These are phyloP conservation scores for Clarireedia monteithiana DNA, from an alignment of 2,329 filamentous ascomycete genomes.

Conservation along the genomic window DNA sequence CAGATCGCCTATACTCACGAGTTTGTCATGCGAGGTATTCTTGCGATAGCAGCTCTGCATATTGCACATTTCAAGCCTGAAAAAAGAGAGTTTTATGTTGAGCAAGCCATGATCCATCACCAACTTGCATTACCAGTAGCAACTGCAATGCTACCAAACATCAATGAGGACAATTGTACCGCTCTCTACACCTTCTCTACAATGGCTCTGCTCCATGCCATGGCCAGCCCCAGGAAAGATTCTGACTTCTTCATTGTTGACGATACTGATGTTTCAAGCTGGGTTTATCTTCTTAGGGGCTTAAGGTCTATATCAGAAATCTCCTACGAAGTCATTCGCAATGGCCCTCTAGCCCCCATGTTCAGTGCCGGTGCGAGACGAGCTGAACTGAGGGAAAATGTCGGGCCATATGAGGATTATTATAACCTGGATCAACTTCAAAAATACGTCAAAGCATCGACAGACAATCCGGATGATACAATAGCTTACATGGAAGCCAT, in stretches of 20 bases:
- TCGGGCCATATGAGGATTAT: constrained; percentile 8
- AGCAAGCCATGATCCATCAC: constrained; percentile 33
- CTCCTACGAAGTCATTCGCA: constrained; percentile 18
- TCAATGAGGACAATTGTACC: constrained; percentile 30
- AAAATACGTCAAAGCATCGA: constrained; percentile 15
- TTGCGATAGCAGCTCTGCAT: constrained; percentile 43
- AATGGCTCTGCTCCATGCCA: constrained; percentile 31
- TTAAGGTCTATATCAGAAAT: constrained; percentile 29
- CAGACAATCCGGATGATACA: constrained; percentile 16
- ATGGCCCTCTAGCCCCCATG: constrained; percentile 18
- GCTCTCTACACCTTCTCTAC: constrained; percentile 34
- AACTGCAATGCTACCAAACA: constrained; percentile 28
- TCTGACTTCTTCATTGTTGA: constrained; percentile 32
- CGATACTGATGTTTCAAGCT: constrained; percentile 30
- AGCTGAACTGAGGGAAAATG: constrained; percentile 14
- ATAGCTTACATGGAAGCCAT: constrained; percentile 29
- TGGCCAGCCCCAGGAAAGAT: constrained; percentile 30
- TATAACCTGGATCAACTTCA: constrained; percentile 18
- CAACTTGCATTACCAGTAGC: constrained; percentile 27
- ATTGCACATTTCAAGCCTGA: constrained; percentile 35
- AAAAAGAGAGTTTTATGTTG: constrained; percentile 33
- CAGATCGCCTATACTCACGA: constrained; percentile 38
- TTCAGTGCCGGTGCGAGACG: constrained; percentile 8
- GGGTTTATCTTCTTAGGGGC: constrained; percentile 33
- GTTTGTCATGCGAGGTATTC: constrained; percentile 41